Conservation (phyloP, 169 alveolate species). For the Ichthyophthirius multifiliis region DNA sequence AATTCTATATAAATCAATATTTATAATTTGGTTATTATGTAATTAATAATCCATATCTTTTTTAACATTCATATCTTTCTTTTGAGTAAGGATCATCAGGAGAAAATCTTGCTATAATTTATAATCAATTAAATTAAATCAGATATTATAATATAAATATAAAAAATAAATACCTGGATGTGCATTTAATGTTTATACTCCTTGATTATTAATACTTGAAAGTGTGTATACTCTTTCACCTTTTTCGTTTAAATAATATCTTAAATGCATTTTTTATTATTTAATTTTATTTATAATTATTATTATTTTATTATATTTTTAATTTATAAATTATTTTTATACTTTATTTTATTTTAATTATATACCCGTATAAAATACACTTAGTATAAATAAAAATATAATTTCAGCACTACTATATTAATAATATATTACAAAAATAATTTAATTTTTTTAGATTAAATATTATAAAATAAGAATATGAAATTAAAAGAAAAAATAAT, state of each 20-base stretch:
- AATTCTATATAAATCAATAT: constrained; percentile 6
- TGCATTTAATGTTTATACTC: constrained; percentile 49
- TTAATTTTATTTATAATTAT: no score
- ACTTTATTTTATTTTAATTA: no score
- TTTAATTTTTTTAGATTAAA: no score
- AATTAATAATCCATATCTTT: constrained; percentile 35
- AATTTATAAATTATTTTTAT: no score
- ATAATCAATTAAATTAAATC: background rate
- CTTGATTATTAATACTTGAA: constrained; percentile 39
- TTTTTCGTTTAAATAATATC: constrained; percentile 51
- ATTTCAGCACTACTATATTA: no score
- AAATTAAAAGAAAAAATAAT: no score
- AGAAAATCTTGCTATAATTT: constrained; percentile 33
- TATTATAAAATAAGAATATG: no score
- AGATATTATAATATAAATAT: background rate
- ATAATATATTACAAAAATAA: no score
- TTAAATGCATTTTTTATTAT: constrained; percentile 63
- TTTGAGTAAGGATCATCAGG: constrained; percentile 47
- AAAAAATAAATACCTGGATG: constrained; percentile 48
- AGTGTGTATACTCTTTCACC: constrained; percentile 63
- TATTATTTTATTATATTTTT: no score
- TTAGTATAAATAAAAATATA: no score
- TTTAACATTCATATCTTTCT: constrained; percentile 46
- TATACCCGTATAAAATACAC: no score
- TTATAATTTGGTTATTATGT: constrained; percentile 38